Conservation (phyloP, 768 basidiomycete genomes). For the Cyathus striatus region DNA sequence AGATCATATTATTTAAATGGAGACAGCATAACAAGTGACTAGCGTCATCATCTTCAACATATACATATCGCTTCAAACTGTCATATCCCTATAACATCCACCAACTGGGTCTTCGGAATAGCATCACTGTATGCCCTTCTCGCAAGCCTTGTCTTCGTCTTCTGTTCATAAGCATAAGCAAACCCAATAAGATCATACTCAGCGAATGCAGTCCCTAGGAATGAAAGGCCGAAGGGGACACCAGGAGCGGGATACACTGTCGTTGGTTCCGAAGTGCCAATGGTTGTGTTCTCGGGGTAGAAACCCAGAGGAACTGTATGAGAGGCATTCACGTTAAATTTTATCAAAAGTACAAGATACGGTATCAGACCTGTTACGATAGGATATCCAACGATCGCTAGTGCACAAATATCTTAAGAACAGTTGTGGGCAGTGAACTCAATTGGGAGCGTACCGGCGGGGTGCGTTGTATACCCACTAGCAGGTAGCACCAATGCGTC, state of each 20-base stretch:
- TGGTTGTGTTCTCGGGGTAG: conserved; percentile 40
- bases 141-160: conserved; percentile 46
- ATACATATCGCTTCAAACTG: too few relatives aligned
- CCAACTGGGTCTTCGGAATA: conserved; percentile 30
- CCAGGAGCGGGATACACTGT: conserved; percentile 48
- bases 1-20: too few relatives aligned
- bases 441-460: neutral
- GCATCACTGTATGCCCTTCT: conserved; percentile 46
- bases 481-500: conserved; percentile 49
- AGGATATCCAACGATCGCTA: conserved; percentile 62
- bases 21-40: too few relatives aligned
- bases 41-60: too few relatives aligned
- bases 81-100: neutral
- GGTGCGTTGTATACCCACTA: neutral
- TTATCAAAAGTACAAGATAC: too few relatives aligned
- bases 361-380: conserved; percentile 57
- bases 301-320: conserved; percentile 53
- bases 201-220: conserved; percentile 57
- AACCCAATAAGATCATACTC: conserved; percentile 53
- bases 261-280: conserved; percentile 28
- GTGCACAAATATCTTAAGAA: conserved; percentile 1
- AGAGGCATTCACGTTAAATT: conserved; percentile 3
- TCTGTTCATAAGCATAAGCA: conserved; percentile 64
- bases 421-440: neutral
- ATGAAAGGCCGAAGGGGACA: conserved; percentile 57